A percentile compares a stretch with the other conserved stretches of the same genome.
These are phyloP conservation scores for Parascedosporium putredinis DNA, from an alignment of 2,329 filamentous ascomycete species.

Conservation along the genomic window DNA sequence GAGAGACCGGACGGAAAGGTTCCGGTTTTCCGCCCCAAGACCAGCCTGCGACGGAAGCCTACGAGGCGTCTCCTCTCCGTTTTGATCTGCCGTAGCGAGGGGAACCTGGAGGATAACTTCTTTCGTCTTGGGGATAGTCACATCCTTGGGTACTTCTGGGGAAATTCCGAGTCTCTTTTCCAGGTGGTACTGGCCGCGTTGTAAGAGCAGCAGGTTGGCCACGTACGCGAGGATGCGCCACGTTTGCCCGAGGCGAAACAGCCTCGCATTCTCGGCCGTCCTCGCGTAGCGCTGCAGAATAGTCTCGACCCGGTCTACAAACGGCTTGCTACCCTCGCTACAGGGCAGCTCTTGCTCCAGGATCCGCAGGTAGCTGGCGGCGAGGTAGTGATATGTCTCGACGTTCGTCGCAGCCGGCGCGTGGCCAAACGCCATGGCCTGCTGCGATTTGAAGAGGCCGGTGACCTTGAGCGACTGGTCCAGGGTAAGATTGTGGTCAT, in stretches of 20 bases:
- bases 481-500: conserved; percentile 37
- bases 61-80: conserved; percentile 2
- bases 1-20: conserved; percentile 28
- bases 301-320: conserved; percentile 35
- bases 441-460: conserved; percentile 46
- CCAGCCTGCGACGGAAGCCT: neutral
- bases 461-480: conserved; percentile 50
- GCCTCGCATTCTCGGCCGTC: conserved; percentile 44
- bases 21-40: conserved; percentile 10
- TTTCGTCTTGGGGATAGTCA: neutral
- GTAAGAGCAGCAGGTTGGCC: conserved; percentile 40
- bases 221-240: conserved; percentile 52
- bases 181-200: conserved; percentile 47
- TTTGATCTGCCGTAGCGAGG: too few relatives aligned
- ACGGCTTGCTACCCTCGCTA: conserved; percentile 18
- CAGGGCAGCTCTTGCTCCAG: conserved; percentile 38
- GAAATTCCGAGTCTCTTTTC: conserved; percentile 26
- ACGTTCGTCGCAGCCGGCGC: conserved; percentile 41
- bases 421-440: conserved; percentile 52
- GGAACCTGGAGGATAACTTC: neutral
- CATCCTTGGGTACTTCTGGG: neutral
- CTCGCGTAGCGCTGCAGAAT: conserved; percentile 48
- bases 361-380: conserved; percentile 44
- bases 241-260: conserved; percentile 52
- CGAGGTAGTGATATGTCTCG: conserved; percentile 44